Conservation (phyloP, 208 protist species). For the Entamoeba invadens region DNA sequence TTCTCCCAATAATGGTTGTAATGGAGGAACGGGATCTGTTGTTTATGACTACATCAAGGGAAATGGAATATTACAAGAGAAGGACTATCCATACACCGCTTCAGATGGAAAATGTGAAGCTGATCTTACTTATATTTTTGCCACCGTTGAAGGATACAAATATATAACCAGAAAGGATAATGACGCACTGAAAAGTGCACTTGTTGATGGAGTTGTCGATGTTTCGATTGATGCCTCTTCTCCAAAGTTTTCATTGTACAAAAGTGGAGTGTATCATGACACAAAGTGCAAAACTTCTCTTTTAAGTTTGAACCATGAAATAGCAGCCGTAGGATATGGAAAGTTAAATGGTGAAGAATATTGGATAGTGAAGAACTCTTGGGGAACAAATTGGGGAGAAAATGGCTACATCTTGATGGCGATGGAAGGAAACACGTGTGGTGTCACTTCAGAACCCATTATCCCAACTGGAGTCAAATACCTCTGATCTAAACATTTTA, state of each 20-base stretch:
- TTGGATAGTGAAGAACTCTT: conserved; percentile 11
- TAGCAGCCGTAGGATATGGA: conserved; percentile 21
- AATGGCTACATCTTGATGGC: neutral
- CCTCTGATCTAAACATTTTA: too few relatives aligned
- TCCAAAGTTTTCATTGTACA: neutral
- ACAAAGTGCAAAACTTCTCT: neutral
- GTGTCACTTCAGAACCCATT: neutral
- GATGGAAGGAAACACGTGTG: neutral
- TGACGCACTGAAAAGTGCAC: neutral
- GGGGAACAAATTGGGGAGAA: neutral
- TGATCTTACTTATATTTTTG: neutral
- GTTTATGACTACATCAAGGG: neutral
- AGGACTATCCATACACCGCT: neutral
- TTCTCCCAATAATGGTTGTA: neutral
- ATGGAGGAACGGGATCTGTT: neutral
- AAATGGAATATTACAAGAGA: neutral
- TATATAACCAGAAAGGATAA: too few relatives aligned
- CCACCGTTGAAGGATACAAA: neutral
- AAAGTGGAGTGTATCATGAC: neutral
- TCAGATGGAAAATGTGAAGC: neutral
- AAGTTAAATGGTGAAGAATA: neutral
- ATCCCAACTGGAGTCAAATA: neutral
- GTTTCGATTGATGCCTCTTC: neutral
- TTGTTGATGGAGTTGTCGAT: neutral
- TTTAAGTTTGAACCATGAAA: neutral